Evolutionary conservation across 2,329 filamentous ascomycete species (phyloP).

Genomic region (Coniochaeta hoffmannii): DNA sequence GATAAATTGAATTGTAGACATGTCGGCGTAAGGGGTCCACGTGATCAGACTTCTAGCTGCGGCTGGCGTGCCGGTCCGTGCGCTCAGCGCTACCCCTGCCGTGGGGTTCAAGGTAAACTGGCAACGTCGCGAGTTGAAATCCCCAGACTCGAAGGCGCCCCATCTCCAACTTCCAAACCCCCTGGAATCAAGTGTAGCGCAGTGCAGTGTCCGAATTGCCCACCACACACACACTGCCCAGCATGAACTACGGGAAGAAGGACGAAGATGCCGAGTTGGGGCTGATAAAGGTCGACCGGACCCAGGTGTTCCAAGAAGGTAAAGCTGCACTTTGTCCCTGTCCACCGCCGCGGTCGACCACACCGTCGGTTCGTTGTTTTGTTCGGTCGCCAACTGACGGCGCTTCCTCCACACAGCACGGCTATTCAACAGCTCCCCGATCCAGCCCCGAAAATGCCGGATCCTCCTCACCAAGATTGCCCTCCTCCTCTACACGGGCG

Average conservation of each 20-base stretch:
- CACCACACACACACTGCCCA: constrained; percentile 32
- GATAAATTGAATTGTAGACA: too few species aligned
- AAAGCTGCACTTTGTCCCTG: constrained; percentile 19
- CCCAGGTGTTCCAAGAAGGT: constrained; percentile 99
- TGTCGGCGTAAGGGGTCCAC: background rate
- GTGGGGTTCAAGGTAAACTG: constrained; percentile 16
- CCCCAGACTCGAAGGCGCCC: constrained; percentile 1
- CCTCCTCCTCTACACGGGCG: constrained; percentile 90
- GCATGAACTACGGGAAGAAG: constrained; percentile 97
- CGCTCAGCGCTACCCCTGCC: background rate
- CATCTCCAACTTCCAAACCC: background rate
- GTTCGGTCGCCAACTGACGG: constrained; percentile 7
- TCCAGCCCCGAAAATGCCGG: constrained; percentile 94
- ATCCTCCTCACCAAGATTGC: constrained; percentile 96
- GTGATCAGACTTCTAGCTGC: background rate
- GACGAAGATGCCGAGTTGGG: constrained; percentile 94
- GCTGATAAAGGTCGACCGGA: constrained; percentile 95
- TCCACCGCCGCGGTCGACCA: background rate
- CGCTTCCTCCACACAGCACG: constrained; percentile 54
- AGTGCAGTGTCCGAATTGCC: constrained; percentile 1
- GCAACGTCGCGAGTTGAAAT: constrained; percentile 21
- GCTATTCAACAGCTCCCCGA: constrained; percentile 94
- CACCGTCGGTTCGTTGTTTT: constrained; percentile 5
- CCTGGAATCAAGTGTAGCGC: background rate
- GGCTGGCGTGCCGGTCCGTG: background rate